phyloP scores from a whole-genome alignment of 257 asterid genomes.

The Eustoma russellianum region DNA sequence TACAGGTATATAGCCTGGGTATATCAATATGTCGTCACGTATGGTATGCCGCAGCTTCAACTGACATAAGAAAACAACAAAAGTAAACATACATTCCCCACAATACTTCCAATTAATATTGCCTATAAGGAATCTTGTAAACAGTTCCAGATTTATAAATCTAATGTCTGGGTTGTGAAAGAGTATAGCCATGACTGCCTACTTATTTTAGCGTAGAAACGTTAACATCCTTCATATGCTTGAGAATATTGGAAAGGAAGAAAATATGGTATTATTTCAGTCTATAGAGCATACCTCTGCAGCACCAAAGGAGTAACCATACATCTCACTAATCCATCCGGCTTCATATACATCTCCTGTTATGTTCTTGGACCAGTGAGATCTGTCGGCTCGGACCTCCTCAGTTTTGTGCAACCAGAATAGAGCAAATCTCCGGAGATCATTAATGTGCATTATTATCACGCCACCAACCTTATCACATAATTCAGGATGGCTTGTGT shows the following conservation, averaged over 20 bases:
- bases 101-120: slow-evolving; percentile 1
- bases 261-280: neutral
- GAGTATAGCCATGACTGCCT: neutral
- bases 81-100: neutral
- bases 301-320: slow-evolving; percentile 97
- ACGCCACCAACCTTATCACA: slow-evolving; percentile 98
- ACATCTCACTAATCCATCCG: slow-evolving; percentile 99
- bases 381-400: slow-evolving; percentile 84
- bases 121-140: neutral
- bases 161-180: neutral
- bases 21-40: slow-evolving; percentile 64
- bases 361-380: slow-evolving; percentile 76
- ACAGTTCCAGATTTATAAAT: too few relatives aligned
- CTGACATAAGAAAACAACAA: slow-evolving; percentile 30
- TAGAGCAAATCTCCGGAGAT: slow-evolving; percentile 68
- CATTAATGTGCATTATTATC: slow-evolving; percentile 74
- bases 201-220: too few relatives aligned
- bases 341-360: slow-evolving; percentile 93
- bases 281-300: slow-evolving; percentile 58
- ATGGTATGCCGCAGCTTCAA: slow-evolving; percentile 64
- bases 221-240: neutral
- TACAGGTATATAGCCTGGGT: slow-evolving; percentile 77
- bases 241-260: neutral
- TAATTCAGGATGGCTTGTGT: slow-evolving; percentile 74
- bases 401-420: slow-evolving; percentile 94